Evolutionary conservation across 2,329 filamentous ascomycete species (phyloP).

Genomic region (Ceratocystis papillata): DNA sequence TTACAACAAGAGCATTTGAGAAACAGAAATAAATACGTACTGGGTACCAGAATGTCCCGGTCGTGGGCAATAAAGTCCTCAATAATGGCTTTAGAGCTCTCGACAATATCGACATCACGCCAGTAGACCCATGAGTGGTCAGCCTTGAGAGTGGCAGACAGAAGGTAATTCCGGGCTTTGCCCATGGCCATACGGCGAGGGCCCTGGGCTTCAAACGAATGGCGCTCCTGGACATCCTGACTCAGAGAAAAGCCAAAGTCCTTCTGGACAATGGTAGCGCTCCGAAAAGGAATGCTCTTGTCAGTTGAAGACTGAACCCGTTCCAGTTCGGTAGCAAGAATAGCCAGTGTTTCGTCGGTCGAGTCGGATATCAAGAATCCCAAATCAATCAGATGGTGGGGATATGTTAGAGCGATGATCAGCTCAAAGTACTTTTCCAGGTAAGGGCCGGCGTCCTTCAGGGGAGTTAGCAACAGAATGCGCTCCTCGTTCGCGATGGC

Average conservation of each 20-base stretch:
- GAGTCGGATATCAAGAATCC: constrained; percentile 91
- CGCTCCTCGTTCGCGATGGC: constrained; percentile 73
- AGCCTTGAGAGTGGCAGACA: constrained; percentile 71
- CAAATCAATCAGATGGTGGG: constrained; percentile 88
- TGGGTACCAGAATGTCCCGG: constrained; percentile 84
- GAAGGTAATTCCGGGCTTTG: constrained; percentile 80
- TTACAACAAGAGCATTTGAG: not conserved
- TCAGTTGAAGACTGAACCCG: constrained; percentile 74
- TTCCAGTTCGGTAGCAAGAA: constrained; percentile 73
- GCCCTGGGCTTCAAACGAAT: constrained; percentile 77
- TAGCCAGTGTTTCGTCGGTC: constrained; percentile 80
- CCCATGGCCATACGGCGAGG: constrained; percentile 86
- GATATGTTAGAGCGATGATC: constrained; percentile 78
- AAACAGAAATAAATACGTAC: constrained; percentile 44
- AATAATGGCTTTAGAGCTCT: constrained; percentile 75
- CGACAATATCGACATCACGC: constrained; percentile 92
- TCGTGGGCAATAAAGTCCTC: constrained; percentile 95
- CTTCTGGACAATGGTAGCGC: constrained; percentile 77
- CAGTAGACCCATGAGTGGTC: constrained; percentile 99
- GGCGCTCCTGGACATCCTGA: constrained; percentile 71
- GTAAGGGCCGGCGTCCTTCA: constrained; percentile 77
- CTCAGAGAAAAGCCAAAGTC: constrained; percentile 69
- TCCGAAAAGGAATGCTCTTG: constrained; percentile 66
- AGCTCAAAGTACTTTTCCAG: constrained; percentile 90
- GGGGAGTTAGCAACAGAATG: constrained; percentile 80